phyloP scores from a whole-genome alignment of 768 basidiomycete species.

The Candolleomyces aberdarensis region DNA sequence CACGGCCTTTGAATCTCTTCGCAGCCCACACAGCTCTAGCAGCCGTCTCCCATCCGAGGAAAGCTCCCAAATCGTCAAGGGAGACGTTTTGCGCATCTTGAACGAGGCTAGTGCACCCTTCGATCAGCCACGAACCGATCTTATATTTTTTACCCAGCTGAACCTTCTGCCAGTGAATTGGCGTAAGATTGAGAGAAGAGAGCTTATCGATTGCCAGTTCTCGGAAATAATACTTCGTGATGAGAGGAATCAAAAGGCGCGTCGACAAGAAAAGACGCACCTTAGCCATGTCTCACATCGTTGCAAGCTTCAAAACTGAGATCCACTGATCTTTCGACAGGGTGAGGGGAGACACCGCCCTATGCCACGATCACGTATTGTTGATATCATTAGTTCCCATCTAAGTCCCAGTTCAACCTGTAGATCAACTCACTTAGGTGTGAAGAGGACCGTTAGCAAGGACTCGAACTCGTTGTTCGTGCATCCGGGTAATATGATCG shows the following conservation, averaged over 20 bases:
- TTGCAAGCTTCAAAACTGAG: not conserved
- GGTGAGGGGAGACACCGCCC: not conserved
- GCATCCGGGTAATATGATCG: not conserved
- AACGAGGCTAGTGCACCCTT: not conserved
- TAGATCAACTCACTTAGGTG: not conserved
- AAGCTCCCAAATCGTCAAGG: not conserved
- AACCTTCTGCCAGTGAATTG: not conserved
- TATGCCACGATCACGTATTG: not conserved
- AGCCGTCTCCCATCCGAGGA: not conserved
- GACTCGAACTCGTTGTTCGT: conserved; percentile 1
- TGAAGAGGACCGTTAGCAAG: not conserved
- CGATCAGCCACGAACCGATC: not conserved
- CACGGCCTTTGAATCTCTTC: no score
- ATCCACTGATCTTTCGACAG: not conserved
- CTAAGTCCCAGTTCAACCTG: not conserved
- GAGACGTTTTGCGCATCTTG: no score
- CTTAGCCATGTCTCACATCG: not conserved
- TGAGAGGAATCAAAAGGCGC: not conserved
- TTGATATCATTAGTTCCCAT: not conserved
- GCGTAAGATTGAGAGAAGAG: not conserved
- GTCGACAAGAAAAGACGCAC: not conserved
- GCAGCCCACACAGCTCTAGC: not conserved
- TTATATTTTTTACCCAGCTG: not conserved
- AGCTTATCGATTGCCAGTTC: not conserved
- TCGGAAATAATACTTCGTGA: not conserved